These are phyloP conservation scores for Beta vulgaris DNA, from an alignment of 148 eudicot genomes.

Conservation along the genomic window DNA sequence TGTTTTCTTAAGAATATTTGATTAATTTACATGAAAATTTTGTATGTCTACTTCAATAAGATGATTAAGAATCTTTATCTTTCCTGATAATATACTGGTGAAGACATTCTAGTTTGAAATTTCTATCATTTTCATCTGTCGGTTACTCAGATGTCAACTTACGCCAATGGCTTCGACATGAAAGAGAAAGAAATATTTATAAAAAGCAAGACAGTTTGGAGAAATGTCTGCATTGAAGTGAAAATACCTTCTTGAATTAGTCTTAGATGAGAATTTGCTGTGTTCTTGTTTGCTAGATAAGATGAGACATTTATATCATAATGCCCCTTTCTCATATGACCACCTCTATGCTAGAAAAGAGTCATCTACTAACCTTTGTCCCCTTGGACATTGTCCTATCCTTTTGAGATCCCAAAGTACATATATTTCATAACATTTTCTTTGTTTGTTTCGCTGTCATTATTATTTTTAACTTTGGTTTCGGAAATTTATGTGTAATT, in stretches of 20 bases:
- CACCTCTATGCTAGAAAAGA: constrained; percentile 23
- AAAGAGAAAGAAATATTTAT: constrained; percentile 9
- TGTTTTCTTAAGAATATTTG: neutral
- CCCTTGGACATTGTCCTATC: constrained; percentile 16
- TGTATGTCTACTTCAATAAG: neutral
- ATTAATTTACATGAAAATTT: no score
- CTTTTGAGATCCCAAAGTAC: neutral
- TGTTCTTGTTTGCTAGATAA: constrained; percentile 8
- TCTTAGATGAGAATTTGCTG: constrained; percentile 7
- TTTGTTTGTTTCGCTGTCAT: neutral
- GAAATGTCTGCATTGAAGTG: neutral
- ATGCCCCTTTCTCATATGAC: constrained; percentile 13
- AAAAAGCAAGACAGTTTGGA: neutral
- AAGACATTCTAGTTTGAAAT: neutral
- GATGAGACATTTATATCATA: constrained; percentile 24
- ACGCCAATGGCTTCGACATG: neutral
- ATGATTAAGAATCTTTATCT: neutral
- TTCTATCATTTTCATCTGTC: constrained; percentile 1
- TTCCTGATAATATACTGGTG: neutral
- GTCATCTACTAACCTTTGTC: no score
- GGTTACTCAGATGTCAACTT: constrained; percentile 3
- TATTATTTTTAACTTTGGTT: no score
- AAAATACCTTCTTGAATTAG: constrained; percentile 19
- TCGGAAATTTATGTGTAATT: neutral
- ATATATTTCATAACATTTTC: neutral